Evolutionary conservation across 768 basidiomycete genomes (phyloP).

Genomic region (Tricholoma furcatifolium): DNA sequence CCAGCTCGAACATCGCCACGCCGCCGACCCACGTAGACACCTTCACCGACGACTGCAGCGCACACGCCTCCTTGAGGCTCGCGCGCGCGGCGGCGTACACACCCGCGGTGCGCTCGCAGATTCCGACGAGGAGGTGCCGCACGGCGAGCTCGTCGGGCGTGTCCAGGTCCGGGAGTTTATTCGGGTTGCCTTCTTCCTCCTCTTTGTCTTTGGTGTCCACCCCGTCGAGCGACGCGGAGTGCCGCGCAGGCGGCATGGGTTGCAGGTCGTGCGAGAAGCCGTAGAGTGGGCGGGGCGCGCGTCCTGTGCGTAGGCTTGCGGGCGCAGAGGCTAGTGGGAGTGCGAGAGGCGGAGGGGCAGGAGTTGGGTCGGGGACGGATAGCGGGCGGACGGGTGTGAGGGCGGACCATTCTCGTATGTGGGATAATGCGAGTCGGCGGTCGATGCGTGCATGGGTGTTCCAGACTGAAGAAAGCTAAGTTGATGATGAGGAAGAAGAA

Average conservation of each 20-base stretch:
- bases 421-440: constrained; percentile 49
- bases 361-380: constrained; percentile 7
- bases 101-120: constrained; percentile 58
- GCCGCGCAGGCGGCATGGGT: constrained; percentile 9
- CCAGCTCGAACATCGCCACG: constrained; percentile 67
- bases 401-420: constrained; percentile 52
- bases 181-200: constrained; percentile 3
- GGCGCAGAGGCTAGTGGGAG: constrained; percentile 3
- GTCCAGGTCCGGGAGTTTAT: constrained; percentile 44
- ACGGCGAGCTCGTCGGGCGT: constrained; percentile 70
- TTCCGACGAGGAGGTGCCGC: constrained; percentile 67
- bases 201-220: not conserved
- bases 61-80: constrained; percentile 52
- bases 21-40: constrained; percentile 68
- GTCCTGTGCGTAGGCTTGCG: not conserved
- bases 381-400: constrained; percentile 40
- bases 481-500: not conserved
- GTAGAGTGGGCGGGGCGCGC: constrained; percentile 4
- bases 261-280: constrained; percentile 16
- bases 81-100: constrained; percentile 41
- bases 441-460: constrained; percentile 69
- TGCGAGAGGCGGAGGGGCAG: constrained; percentile 5
- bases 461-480: constrained; percentile 54
- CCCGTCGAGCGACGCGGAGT: not conserved
- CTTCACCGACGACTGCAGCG: constrained; percentile 36